Evolutionary conservation across 1,139 yeast species (phyloP).

Genomic region (Pichia sp.): DNA sequence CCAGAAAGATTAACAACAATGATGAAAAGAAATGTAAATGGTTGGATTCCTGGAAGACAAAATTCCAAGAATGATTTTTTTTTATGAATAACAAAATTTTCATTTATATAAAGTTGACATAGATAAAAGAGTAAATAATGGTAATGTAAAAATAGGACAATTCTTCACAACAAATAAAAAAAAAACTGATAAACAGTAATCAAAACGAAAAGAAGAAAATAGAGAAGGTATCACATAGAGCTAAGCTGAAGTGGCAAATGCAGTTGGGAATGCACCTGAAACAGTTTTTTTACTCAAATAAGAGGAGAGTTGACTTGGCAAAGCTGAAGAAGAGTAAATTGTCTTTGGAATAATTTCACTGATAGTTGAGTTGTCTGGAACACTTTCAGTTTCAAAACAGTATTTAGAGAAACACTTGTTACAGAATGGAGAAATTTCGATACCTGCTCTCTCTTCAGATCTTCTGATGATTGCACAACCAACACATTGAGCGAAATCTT

Average conservation of each 20-base stretch:
- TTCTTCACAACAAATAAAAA: not conserved
- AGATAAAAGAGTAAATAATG: not conserved
- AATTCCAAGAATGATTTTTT: constrained; percentile 30
- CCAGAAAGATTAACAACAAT: constrained; percentile 37
- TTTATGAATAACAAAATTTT: not conserved
- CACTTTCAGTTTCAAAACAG: constrained; percentile 30
- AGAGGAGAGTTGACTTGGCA: constrained; percentile 17
- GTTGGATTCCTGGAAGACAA: constrained; percentile 48
- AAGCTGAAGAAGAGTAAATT: constrained; percentile 17
- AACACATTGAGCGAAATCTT: constrained; percentile 46
- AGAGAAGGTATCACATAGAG: not conserved
- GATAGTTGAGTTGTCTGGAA: constrained; percentile 7
- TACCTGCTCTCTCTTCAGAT: constrained; percentile 42
- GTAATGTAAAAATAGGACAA: not conserved
- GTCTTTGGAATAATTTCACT: constrained; percentile 18
- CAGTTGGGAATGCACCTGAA: constrained; percentile 13
- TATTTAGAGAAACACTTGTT: constrained; percentile 35
- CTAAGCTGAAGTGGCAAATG: constrained; percentile 8
- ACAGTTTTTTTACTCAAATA: constrained; percentile 12
- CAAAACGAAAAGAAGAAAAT: not conserved
- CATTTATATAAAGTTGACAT: not conserved
- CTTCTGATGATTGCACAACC: constrained; percentile 59
- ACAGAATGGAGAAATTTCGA: constrained; percentile 33
- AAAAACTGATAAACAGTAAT: not conserved
- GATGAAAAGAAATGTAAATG: constrained; percentile 45